Conservation (phyloP, 2,329 filamentous ascomycete species). For the Cladophialophora carrionii region DNA sequence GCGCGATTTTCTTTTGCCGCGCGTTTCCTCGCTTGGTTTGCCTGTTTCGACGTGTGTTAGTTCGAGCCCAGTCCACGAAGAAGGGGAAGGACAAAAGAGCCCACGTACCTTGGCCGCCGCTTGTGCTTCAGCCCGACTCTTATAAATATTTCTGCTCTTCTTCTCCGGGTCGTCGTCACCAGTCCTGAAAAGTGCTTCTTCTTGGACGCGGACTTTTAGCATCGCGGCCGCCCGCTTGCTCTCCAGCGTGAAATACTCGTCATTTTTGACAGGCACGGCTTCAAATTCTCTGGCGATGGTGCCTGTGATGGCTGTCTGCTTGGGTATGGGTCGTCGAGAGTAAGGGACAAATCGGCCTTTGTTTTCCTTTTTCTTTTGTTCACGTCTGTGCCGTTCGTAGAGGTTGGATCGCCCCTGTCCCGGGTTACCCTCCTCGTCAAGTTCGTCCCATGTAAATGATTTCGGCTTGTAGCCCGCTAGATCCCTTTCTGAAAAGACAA, state of each 20-base stretch:
- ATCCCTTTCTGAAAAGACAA: constrained; percentile 91
- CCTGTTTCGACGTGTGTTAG: constrained; percentile 22
- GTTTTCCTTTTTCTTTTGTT: constrained; percentile 50
- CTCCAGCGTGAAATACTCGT: constrained; percentile 68
- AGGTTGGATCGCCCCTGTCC: constrained; percentile 49
- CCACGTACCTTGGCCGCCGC: constrained; percentile 34
- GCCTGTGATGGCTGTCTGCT: constrained; percentile 76
- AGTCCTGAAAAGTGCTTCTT: constrained; percentile 27
- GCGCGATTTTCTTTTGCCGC: constrained; percentile 74
- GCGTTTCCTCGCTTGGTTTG: constrained; percentile 45
- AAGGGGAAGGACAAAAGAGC: neutral
- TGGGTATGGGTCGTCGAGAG: constrained; percentile 66
- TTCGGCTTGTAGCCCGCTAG: constrained; percentile 70
- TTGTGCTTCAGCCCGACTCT: constrained; percentile 27
- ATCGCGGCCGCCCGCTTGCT: constrained; percentile 61
- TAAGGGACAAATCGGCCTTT: constrained; percentile 64
- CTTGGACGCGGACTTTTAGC: constrained; percentile 56
- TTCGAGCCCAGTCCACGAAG: neutral
- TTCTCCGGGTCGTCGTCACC: constrained; percentile 30
- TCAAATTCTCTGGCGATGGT: constrained; percentile 76
- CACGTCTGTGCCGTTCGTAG: constrained; percentile 52
- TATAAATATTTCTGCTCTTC: constrained; percentile 26
- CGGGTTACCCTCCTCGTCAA: constrained; percentile 49
- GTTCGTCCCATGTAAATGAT: constrained; percentile 44
- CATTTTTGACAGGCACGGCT: constrained; percentile 71